Conservation (phyloP, 257 asterid species). For the Solanum medicagineum region DNA sequence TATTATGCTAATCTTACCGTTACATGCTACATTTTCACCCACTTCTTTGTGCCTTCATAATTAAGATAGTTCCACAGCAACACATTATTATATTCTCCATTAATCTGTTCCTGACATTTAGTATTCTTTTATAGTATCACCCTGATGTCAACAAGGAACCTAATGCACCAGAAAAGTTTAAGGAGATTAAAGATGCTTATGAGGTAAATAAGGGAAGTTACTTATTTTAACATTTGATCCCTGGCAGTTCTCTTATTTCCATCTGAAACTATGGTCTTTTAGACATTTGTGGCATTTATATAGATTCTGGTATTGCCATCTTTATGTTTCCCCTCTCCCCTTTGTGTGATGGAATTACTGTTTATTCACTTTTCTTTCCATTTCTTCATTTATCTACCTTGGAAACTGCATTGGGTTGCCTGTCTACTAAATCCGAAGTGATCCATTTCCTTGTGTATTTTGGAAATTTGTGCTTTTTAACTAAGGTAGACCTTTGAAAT, state of each 20-base stretch:
- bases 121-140: slow-evolving; percentile 46
- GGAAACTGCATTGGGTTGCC: neutral
- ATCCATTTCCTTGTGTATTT: neutral
- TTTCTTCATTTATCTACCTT: neutral
- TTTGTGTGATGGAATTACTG: neutral
- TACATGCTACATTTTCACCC: neutral
- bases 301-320: neutral
- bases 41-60: neutral
- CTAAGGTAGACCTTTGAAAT: neutral
- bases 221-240: neutral
- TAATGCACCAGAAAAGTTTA: slow-evolving; percentile 90
- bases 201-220: slow-evolving; percentile 50
- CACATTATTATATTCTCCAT: neutral
- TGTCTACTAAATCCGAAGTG: neutral
- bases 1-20: neutral
- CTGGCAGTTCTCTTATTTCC: neutral
- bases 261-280: neutral
- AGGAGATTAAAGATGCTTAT: slow-evolving; percentile 95
- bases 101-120: neutral
- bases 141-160: slow-evolving; percentile 98
- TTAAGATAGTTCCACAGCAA: neutral
- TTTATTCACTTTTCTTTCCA: neutral
- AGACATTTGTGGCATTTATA: neutral
- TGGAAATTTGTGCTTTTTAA: neutral
- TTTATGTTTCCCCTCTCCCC: neutral